Evolutionary conservation across 345 rosid species (phyloP), one percentile per base, ranked within the genome.

Genomic region (Microthlaspi erraticum): DNA sequence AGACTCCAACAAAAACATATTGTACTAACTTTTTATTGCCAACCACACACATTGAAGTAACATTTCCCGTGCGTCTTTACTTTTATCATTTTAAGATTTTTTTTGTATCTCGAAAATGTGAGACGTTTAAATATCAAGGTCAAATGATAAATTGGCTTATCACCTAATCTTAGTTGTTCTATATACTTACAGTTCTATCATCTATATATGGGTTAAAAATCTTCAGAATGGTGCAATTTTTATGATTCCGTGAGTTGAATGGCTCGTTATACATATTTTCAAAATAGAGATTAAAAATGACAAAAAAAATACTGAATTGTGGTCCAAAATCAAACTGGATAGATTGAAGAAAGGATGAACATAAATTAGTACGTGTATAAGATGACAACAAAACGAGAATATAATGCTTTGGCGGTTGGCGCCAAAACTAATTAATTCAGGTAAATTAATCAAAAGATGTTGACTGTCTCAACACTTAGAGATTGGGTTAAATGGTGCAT

Each of bases 381-480:
- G 43, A 20, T 56, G 77, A 55, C 51, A 64, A 46, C 26, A 29
- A 56, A 46, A 36, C 6, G 50, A 29, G 34, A 16, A 64, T 56
- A 37, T 46, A 46, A 64, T 46, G 76, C 32, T 36, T 36, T 26
- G 4, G 50, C 57, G 33, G 32, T 64, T 46, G 50, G 14, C 5
- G 49, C 57, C 70, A 64, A 64, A 37, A 36, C 23, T 9, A 14
- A 64, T 26, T 26, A 63, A 44, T 55, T 55, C 42, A 34, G 69
- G 41, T 56, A 56, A 56, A 20, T 63, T 57, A 36, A 37, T 38
- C 43, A 64, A 64, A 73, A 64, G 65, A 73, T 64, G 55, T 45
- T 37, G 53, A 73, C 59, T 72, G 72, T 58, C 77, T 67, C 72
- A 58, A 41, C 39, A 73, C 60, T 66, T 58, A 39, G 36, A 38